A percentile compares a stretch with the other conserved stretches of the same genome.
Evolutionary conservation across 495 filamentous ascomycete species (phyloP).

Genomic region (Lophiostoma macrostomum): DNA sequence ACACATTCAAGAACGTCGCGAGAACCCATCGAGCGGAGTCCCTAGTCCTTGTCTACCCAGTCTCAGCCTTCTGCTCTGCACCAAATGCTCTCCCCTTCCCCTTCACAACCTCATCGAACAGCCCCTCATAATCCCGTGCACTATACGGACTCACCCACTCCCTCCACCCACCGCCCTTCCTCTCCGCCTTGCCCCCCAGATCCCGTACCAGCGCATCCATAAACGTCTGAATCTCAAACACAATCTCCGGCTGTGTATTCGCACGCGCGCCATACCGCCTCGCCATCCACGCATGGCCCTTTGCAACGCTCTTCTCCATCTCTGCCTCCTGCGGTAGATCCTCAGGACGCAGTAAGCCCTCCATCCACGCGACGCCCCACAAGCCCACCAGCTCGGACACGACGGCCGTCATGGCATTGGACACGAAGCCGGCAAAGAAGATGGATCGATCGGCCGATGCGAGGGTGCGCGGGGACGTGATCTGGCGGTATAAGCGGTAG

Average conservation of each 20-base stretch:
- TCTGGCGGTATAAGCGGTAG: conserved; percentile 18
- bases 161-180: conserved; percentile 11
- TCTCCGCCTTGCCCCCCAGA: conserved; percentile 11
- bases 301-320: conserved; percentile 17
- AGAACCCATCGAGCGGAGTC: too few relatives aligned
- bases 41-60: too few relatives aligned
- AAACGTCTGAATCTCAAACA: conserved; percentile 15
- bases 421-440: conserved; percentile 11
- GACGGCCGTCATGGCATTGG: conserved; percentile 12
- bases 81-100: too few relatives aligned
- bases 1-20: too few relatives aligned
- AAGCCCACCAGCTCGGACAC: conserved; percentile 12
- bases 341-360: not conserved
- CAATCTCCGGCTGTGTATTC: conserved; percentile 3
- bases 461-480: conserved; percentile 6
- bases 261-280: conserved; percentile 7
- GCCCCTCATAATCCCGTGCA: too few relatives aligned
- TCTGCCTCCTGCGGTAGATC: conserved; percentile 1
- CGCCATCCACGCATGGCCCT: conserved; percentile 13
- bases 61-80: too few relatives aligned
- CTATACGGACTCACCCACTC: conserved; percentile 2
- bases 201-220: conserved; percentile 20
- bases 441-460: conserved; percentile 6
- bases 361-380: conserved; percentile 17
- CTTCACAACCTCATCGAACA: too few relatives aligned